Base-by-base conservation (phyloP, 2,329 filamentous ascomycete species). In the Colletotrichum theobromicola region DNA sequence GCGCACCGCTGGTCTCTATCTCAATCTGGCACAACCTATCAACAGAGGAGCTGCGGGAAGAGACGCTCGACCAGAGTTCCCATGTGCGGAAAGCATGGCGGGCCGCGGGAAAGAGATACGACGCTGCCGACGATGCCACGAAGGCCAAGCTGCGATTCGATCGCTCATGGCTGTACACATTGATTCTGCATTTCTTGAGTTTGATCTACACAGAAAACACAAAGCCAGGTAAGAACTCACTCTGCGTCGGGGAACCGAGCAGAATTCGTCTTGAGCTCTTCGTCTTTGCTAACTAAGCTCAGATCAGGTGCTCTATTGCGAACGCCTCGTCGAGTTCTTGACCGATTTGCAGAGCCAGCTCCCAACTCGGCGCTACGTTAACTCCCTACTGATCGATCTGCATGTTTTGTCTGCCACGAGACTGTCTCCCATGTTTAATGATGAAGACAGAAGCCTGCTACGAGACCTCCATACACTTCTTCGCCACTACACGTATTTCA, bases 1-100 rank as follows among this genome's bases (percentile, higher is more conserved):
- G 97, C 84, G 97, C 96, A 8, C 95, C 97, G 2, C 87, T 99
- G 66, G 96, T 99, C 24, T 97, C 95, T 15, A 98, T 99, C 79
- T 93, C 94, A 1, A 95, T 97, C 79, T 99, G 97, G 97, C 95
- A 98, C 80, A 97, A 98, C 81, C 86, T 99, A 46, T 94, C 94
- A 34, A 94, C 90, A 71, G 95, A 97, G 37, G 89, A 90, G 73
- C 90, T 92, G 76, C 91, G 95, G 77, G 94, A 98, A 69, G 87
- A 87, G 37, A 91, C 92, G 70, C 88, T 99, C 34, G 92, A 94
- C 57, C 92, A 94, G 78, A 90, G 91, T 61, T 85, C 91, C n/a
- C 93, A 94, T 77, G 84, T 98, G 79, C 93, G 91, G 81, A 98
- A 98, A 83, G 93, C 95, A 64, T 99, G 97, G 97, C 93, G 95